These are phyloP conservation scores for Podospora appendiculata DNA, from an alignment of 495 filamentous ascomycete species.

Conservation along the genomic window DNA sequence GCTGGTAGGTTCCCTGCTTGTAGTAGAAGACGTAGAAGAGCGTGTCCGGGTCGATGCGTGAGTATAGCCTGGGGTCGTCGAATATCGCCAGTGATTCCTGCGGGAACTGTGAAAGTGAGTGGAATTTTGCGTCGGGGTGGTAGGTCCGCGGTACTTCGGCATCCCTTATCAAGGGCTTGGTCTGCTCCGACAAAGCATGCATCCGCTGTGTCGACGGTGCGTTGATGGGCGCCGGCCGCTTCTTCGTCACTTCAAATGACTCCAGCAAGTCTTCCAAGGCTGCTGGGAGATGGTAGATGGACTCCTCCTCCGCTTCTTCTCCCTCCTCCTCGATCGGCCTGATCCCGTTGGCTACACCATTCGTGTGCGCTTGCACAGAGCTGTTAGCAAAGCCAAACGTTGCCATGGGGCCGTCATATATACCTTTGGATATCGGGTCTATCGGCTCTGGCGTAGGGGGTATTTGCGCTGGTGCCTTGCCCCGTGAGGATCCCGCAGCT, in stretches of 20 bases:
- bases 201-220: constrained; percentile 63
- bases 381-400: constrained; percentile 14
- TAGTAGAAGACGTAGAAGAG: constrained; percentile 99
- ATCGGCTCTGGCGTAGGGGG: constrained; percentile 9
- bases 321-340: constrained; percentile 37
- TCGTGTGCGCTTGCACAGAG: constrained; percentile 35
- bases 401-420: background rate
- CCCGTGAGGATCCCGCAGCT: constrained; percentile 21
- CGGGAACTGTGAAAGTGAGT: constrained; percentile 78
- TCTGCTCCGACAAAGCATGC: constrained; percentile 60
- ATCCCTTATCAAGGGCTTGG: constrained; percentile 67
- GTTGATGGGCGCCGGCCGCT: constrained; percentile 46
- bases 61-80: constrained; percentile 81
- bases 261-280: constrained; percentile 84
- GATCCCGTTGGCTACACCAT: constrained; percentile 46
- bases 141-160: constrained; percentile 77
- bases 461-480: constrained; percentile 30
- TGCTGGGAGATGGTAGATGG: constrained; percentile 89
- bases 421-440: constrained; percentile 9
- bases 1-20: constrained; percentile 89
- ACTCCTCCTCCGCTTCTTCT: constrained; percentile 56
- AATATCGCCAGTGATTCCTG: constrained; percentile 85
- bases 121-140: constrained; percentile 69
- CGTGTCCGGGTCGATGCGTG: constrained; percentile 85
- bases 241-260: constrained; percentile 79